Evolutionary conservation across 2,329 filamentous ascomycete species (phyloP).

Genomic region (Colletotrichum sojae): DNA sequence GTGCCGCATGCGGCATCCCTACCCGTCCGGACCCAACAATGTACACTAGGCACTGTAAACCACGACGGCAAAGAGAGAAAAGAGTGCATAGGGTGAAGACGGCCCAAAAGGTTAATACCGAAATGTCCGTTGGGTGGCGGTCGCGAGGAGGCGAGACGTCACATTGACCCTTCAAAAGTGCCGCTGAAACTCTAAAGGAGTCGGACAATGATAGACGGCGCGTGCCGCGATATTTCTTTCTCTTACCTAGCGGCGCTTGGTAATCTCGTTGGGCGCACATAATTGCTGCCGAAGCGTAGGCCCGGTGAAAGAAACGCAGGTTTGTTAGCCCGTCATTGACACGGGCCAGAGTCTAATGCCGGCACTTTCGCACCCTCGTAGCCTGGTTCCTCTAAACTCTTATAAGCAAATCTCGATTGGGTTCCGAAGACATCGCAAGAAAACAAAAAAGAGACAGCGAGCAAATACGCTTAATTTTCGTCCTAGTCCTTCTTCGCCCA

Average conservation of each 20-base stretch:
- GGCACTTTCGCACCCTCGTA: not conserved
- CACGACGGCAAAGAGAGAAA: not conserved
- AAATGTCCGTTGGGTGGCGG: conserved; percentile 15
- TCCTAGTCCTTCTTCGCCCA: not conserved
- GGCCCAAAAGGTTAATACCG: conserved; percentile 13
- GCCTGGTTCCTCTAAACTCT: not conserved
- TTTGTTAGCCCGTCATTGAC: not conserved
- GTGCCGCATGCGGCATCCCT: conserved; percentile 1
- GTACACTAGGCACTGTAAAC: not conserved
- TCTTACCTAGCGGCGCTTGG: too few relatives aligned
- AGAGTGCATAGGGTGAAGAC: not conserved
- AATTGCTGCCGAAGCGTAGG: too few relatives aligned
- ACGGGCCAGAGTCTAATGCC: not conserved
- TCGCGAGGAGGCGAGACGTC: conserved; percentile 26
- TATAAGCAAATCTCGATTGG: not conserved
- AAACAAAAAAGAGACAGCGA: not conserved
- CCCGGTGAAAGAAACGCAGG: not conserved
- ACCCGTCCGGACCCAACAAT: not conserved
- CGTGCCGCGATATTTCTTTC: too few relatives aligned
- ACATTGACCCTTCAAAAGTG: conserved; percentile 17
- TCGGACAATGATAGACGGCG: not conserved
- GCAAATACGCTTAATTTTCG: not conserved
- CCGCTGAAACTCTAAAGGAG: conserved; percentile 18
- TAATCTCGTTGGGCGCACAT: not conserved
- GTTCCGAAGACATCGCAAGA: too few relatives aligned